Percentiles rank a stretch among this genome's conserved stretches.
phyloP scores from a whole-genome alignment of 2,329 filamentous ascomycete genomes.

The Colletotrichum sp. region DNA sequence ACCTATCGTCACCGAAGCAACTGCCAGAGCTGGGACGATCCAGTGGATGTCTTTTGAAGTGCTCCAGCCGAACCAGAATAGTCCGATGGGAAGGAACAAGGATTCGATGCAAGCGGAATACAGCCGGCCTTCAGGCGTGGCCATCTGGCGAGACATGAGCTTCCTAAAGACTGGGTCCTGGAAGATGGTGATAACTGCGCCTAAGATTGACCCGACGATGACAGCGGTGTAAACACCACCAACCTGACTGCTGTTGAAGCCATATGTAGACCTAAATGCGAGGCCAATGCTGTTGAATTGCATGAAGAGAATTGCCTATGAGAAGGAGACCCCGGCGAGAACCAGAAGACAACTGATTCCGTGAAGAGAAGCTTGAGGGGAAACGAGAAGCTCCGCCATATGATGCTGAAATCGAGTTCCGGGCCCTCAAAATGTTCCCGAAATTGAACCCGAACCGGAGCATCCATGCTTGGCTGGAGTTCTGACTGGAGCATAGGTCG shows the following conservation, averaged over 20 bases:
- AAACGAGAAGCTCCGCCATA: constrained; percentile 31
- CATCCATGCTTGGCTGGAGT: too few species aligned
- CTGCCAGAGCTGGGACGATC: constrained; percentile 66
- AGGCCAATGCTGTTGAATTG: constrained; percentile 62
- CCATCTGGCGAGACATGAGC: constrained; percentile 35
- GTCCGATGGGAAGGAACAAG: constrained; percentile 64
- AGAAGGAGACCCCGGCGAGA: constrained; percentile 75
- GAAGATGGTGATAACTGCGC: constrained; percentile 57
- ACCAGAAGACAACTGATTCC: constrained; percentile 67
- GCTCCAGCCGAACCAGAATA: constrained; percentile 76
- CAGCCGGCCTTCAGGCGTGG: constrained; percentile 62
- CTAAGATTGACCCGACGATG: constrained; percentile 45
- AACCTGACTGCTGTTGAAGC: constrained; percentile 62
- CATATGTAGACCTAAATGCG: constrained; percentile 66
- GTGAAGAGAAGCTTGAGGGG: constrained; percentile 54
- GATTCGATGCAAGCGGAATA: constrained; percentile 69
- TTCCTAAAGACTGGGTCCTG: constrained; percentile 61
- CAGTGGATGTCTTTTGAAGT: constrained; percentile 56
- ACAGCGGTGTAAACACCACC: constrained; percentile 64
- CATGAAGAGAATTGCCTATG: constrained; percentile 73
- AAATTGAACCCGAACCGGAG: neutral
- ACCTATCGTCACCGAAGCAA: constrained; percentile 67
- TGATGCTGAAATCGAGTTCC: constrained; percentile 23
- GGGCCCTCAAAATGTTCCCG: constrained; percentile 11
- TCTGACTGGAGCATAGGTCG: neutral